A percentile compares a stretch with the other conserved stretches of the same genome.
Evolutionary conservation across 768 basidiomycete species (phyloP).

Genomic region (Pleurotus tuoliensis): DNA sequence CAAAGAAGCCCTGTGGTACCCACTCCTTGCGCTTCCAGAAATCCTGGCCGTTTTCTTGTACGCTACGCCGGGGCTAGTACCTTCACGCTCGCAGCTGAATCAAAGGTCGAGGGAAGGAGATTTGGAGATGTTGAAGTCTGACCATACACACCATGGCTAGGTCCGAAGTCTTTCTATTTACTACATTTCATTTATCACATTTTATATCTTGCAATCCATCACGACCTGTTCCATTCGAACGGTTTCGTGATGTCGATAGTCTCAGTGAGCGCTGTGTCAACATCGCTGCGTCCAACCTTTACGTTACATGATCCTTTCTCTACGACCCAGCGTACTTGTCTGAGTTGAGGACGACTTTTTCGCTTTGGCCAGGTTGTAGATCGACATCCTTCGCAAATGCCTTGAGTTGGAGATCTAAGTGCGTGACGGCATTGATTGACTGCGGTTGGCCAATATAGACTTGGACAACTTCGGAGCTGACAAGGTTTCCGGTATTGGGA

Average conservation of each 20-base stretch:
- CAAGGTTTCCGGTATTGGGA: too few relatives aligned
- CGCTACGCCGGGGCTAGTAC: slow-evolving; percentile 30
- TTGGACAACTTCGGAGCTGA: too few relatives aligned
- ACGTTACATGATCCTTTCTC: slow-evolving; percentile 47
- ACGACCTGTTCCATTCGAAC: slow-evolving; percentile 28
- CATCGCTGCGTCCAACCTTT: slow-evolving; percentile 38
- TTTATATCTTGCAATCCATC: background rate
- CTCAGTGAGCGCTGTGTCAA: too few relatives aligned
- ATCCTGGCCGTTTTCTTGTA: slow-evolving; percentile 32
- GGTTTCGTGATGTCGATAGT: slow-evolving; percentile 17
- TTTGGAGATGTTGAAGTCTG: background rate
- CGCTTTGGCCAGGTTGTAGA: slow-evolving; percentile 34
- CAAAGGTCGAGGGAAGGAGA: background rate
- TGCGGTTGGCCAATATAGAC: too few relatives aligned
- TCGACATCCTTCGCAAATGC: background rate
- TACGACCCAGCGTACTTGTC: slow-evolving; percentile 67
- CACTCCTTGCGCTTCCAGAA: slow-evolving; percentile 35
- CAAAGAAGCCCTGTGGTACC: slow-evolving; percentile 38
- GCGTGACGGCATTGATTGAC: background rate
- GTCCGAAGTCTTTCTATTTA: background rate
- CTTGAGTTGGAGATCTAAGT: background rate
- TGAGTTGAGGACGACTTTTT: slow-evolving; percentile 38
- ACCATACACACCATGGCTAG: background rate
- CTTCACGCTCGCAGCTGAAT: slow-evolving; percentile 21
- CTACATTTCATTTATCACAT: background rate